Evolutionary conservation across 1,284 basidiomycete genomes (phyloP).

Genomic region (Sporisorium scitamineum): DNA sequence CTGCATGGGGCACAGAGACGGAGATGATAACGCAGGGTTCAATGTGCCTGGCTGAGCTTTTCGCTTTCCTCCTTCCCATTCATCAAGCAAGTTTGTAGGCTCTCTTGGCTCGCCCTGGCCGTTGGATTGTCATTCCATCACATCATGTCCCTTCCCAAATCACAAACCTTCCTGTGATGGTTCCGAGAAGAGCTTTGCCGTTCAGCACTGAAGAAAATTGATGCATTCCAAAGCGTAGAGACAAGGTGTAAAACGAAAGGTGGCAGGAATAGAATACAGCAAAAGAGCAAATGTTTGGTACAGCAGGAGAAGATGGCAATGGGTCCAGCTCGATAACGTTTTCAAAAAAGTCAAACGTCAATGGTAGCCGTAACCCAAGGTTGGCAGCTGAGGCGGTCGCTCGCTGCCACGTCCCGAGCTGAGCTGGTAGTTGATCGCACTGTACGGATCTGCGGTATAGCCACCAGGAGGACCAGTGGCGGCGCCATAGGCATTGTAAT

Average conservation of each 20-base stretch:
- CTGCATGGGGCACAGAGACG: background rate
- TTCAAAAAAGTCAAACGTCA: background rate
- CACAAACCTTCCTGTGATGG: too few species aligned
- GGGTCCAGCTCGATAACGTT: background rate
- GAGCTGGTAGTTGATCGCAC: conserved; percentile 48
- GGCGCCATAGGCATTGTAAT: conserved; percentile 41
- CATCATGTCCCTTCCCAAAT: too few species aligned
- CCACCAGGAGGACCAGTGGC: conserved; percentile 18
- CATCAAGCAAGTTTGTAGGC: too few species aligned
- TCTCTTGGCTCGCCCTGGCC: too few species aligned
- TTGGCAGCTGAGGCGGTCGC: conserved; percentile 50
- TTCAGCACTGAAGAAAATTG: background rate
- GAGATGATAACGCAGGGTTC: background rate
- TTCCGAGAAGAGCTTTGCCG: too few species aligned
- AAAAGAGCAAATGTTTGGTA: conserved; percentile 6
- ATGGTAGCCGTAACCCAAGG: conserved; percentile 35
- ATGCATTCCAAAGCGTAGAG: background rate
- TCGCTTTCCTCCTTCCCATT: background rate
- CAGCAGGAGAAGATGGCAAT: background rate
- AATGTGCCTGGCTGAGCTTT: conserved; percentile 1
- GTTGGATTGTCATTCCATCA: too few species aligned
- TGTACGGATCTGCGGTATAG: conserved; percentile 46
- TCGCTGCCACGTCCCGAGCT: conserved; percentile 14
- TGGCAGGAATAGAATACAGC: conserved; percentile 17
- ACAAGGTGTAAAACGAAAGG: background rate